Evolutionary conservation across 768 basidiomycete species (phyloP), one percentile per base, ranked within the genome.

Genomic region (Naganishia kalamii): DNA sequence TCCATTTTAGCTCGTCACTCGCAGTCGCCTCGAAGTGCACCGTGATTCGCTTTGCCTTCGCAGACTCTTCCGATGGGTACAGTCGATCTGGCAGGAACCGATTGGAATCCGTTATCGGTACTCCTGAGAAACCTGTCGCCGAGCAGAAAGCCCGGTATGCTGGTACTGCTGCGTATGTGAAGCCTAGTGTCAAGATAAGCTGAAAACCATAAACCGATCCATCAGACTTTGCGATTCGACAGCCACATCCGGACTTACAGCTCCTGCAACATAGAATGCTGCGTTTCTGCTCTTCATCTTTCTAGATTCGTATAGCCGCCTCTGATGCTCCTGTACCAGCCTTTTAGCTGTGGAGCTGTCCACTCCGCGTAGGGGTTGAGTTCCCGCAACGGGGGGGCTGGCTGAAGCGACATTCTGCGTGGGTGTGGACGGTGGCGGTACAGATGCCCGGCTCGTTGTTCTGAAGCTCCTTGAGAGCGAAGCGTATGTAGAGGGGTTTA

Each of bases 111-210:
- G 92, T 89, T 40, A 89, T 86, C 15, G 96, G 96, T 27, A 91
- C 93, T 3, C 96, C 96, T 23, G 88, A 90, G 74, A 94, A 99
- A 10, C 96, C 96, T 3, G 96, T 99, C 15, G 93, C 90, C 7
- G 92, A 88, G 77, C 96, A 99, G 81, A 99, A 99, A 79, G 94
- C 92, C 67, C 96, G 88, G 78, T 99, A 99, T 17, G 97, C 82
- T 0, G 96, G 96, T 0, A 98, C 94, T 40, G 94, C 90, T 12
- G 96, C 96, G 75, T 99, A 99, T n/a, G 92, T 88, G 27, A 87
- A 83, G 17, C 94, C 94, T 3, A 89, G 79, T 2, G 86, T 87
- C 30, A 87, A 71, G 30, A 96, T 79, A 50, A 94, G 85, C 92
- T 94, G 67, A 12, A 40, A 21, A 23, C 12, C 25, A 29, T 2